Evolutionary conservation across 202 grass and related monocot genomes (phyloP), one percentile per base, ranked within the genome.

Genomic region (Carex sylvatica): DNA sequence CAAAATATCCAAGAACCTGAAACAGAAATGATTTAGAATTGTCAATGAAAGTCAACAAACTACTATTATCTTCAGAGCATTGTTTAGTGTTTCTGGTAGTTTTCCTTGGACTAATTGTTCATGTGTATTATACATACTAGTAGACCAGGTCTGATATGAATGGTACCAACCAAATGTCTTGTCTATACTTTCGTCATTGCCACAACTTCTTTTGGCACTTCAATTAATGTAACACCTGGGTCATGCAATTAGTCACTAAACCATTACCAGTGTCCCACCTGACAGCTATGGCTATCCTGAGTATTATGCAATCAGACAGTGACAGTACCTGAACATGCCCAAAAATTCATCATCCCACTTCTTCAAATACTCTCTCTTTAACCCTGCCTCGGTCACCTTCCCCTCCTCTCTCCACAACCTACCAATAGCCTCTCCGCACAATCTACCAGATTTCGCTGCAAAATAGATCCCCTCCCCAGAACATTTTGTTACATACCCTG

Each of bases 391-490:
- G 63, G 92, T 93, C 15, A 95, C 84, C 73, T 68, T 82, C 3
- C 91, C 92, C 42, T 90, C 85, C 65, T 88, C 80, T 67, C 67
- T 60, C 95, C 95, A 95, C 69, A 92, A 85, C 75, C 85, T 87
- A 8, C 85, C 92, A 84, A 98, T 90, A 1, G 95, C 92, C 54
- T 86, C 86, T 11, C 95, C 91, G 79, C 92, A 98, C 54, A 98
- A 65, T 65, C 95, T 52, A 10, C 95, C 95, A 10, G 92, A 98
- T 87, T 93, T 98, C 38, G 95, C 95, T 54, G 95, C 92, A 91
- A 98, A 98, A 82, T 98, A 98, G 86, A 98, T 98, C 13, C 95
- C 95, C 72, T 98, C 95, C 22, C 95, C 95, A 66, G 95, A 91
- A 87, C 92, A 95, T 31, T 83, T 86, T 24, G 95, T 91, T 4